Evolutionary conservation across 192 early-diverging fungal genomes (phyloP), one percentile per base, ranked within the genome.

Genomic region (Coemansia guatemalensis): DNA sequence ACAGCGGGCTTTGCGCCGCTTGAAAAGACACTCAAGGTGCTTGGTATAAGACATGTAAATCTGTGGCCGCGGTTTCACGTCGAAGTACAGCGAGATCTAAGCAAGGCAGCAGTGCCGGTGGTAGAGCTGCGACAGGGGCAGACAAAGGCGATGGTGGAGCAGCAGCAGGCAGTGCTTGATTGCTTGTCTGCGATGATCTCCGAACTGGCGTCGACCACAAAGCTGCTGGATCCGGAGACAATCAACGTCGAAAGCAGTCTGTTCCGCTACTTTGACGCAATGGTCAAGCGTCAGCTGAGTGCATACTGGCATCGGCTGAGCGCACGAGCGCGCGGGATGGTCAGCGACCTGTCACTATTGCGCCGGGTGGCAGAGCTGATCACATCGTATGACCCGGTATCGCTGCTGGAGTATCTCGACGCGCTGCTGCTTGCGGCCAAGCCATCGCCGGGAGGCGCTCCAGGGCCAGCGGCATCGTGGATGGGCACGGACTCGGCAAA

Each of bases 241-340:
- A 83, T 96, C 22, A 94, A 87, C 3, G 81, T 96, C 7, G 94
- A 98, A 71, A 92, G 93, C 74, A 83, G 92, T 1, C 78, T 98
- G 30, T 91, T 92, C 65, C 80, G 84, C 33, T 89, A 90, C 3
- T 98, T 97, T 73, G 96, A 98, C 77, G 65, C 66, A 0, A 80
- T 93, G 29, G 74, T 98, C 20, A 81, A 88, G 30, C 73, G 68
- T 1, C 93, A 94, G 71, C 72, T 98, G 50, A 86, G 89, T 57
- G 90, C 93, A 7, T 80, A 93, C 39, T 98, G 95, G 95, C 94
- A 98, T 75, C 72, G 86, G 18, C 84, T 96, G 25, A 83, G 86
- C 27, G 49, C 65, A 7, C 89, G 88, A 39, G 87, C 88, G 2
- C 93, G 92, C 59, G 82, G 88, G 18, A 78, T 98, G 20, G 87